Base-by-base conservation (phyloP, 129 eudicot species). In the Arctium minus region DNA sequence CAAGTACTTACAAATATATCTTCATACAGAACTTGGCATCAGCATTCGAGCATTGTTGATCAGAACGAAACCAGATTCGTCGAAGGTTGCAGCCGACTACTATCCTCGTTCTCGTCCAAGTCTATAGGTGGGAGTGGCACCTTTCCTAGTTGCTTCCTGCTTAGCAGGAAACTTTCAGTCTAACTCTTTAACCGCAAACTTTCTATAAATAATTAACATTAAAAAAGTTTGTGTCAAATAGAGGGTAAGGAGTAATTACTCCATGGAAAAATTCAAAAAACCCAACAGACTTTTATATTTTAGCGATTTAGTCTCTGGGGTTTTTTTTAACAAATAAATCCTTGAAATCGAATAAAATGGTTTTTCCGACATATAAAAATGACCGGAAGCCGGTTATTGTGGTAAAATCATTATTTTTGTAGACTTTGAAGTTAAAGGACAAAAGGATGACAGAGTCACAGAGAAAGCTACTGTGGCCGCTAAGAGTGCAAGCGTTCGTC, bases 141-240 rank as follows among this genome's bases (percentile, higher is more conserved):
- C 70, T 80, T 85, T 31, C 82, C 83, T 31, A 87, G 42, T 80
- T 85, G 86, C 86, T 86, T 91, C 91, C 97, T 91, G 86, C 17
- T 84, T 79, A 40, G 38, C 72, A 72, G 53, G 6, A 77, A 53
- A 22, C 37, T 38, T 32, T 84, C 53, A 30, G 73, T 83, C 42
- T 1, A 39, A 48, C n/a, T 76, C 65, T 77, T 77, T 77, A 36
- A 70, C 37, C 68, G 3, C 2, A n/a, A 60, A 60, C 1, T 60
- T 60, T 60, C 30, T 17, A 4, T 1, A 60, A 4, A 60, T 17
- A 60, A 60, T n/a, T n/a, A 60, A 56, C 76, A 40, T 6, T 42
- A 84, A 74, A 75, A 60, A 27, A 2, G 40, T 35, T 35, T 17
- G 27, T 29, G 72, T 83, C 10, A 32, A 13, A n/a, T 46, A 1